Evolutionary conservation across 352 stramenopile genomes (phyloP).

Genomic region (Globisporangium megalacanthum): DNA sequence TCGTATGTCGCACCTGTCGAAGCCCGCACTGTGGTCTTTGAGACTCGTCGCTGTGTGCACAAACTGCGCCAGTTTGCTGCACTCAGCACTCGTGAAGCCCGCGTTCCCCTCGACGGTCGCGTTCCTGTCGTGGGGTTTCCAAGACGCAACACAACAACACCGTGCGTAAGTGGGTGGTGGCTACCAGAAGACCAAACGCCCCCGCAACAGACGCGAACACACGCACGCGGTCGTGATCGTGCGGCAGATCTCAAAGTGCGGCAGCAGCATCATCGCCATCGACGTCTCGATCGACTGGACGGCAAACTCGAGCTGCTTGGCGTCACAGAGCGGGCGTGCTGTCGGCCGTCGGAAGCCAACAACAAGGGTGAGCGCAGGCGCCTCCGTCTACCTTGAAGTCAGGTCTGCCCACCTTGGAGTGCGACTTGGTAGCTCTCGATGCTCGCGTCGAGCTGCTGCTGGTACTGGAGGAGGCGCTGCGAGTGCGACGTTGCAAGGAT

Average conservation of each 20-base stretch:
- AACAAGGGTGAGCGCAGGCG: background rate
- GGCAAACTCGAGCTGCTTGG: slow-evolving; percentile 34
- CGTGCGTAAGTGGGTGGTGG: background rate
- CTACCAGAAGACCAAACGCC: background rate
- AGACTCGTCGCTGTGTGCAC: slow-evolving; percentile 24
- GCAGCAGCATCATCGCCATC: slow-evolving; percentile 41
- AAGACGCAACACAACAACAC: background rate
- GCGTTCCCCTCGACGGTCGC: slow-evolving; percentile 24
- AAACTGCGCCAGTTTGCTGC: slow-evolving; percentile 27
- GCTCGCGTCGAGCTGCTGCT: slow-evolving; percentile 25
- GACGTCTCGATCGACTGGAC: slow-evolving; percentile 39
- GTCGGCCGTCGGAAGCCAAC: background rate
- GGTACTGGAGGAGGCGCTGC: slow-evolving; percentile 20
- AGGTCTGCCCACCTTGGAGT: slow-evolving; percentile 15
- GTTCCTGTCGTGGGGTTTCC: slow-evolving; percentile 19
- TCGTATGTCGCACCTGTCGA: slow-evolving; percentile 18
- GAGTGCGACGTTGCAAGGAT: slow-evolving; percentile 38
- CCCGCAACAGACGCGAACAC: background rate
- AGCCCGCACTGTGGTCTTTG: slow-evolving; percentile 18
- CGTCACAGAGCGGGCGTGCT: slow-evolving; percentile 28
- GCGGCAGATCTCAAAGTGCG: slow-evolving; percentile 47
- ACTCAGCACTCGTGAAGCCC: slow-evolving; percentile 21
- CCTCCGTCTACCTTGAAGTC: too few relatives aligned
- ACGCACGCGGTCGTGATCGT: slow-evolving; percentile 53
- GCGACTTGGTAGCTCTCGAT: slow-evolving; percentile 23